Evolutionary conservation across 2,329 filamentous ascomycete genomes (phyloP), one percentile per base, ranked within the genome.

Genomic region (Stylonectria norvegica): DNA sequence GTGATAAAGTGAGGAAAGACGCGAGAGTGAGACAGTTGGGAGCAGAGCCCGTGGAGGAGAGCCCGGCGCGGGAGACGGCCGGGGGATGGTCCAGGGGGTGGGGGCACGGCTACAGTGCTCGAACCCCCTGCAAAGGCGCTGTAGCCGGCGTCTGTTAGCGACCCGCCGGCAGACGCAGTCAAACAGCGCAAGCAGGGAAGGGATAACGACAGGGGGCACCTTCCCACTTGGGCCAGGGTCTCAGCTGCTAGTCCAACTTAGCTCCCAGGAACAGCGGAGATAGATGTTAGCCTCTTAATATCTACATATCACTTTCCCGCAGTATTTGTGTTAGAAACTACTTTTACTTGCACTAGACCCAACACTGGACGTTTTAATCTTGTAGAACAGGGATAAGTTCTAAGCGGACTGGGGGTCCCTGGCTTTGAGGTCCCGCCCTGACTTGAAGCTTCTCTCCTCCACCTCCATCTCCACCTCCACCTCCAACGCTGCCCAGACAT

Each of bases 131-230:
- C n/a, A n/a, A n/a, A n/a, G n/a, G n/a, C 46, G 44, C 45, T 34
- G 49, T 34, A 36, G 45, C 37, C 55, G 53, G 51, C 53, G 53
- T 57, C 57, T 56, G 53, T 39, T n/a, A n/a, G n/a, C n/a, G n/a
- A n/a, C n/a, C n/a, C n/a, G 30, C 8, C n/a, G 27, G 27, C 7
- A 10, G 27, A 29, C n/a, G 12, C 5, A 14, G 27, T 29, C 10
- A 7, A 5, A 29, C 30, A 17, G 15, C 30, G 15, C 14, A 32
- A 32, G 15, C 49, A 48, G 36, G 48, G 53, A 56, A 56, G 50
- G 52, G 42, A 48, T 37, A 45, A 56, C 49, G 45, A 35, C 53
- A 41, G 48, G 51, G 53, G 52, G 52, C 45, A 40, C 34, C 30
- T 42, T 29, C 32, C 34, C 5, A 35, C 25, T 36, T 32, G 34